phyloP scores from a whole-genome alignment of 2,329 filamentous ascomycete species.

The Alternaria consortialis region DNA sequence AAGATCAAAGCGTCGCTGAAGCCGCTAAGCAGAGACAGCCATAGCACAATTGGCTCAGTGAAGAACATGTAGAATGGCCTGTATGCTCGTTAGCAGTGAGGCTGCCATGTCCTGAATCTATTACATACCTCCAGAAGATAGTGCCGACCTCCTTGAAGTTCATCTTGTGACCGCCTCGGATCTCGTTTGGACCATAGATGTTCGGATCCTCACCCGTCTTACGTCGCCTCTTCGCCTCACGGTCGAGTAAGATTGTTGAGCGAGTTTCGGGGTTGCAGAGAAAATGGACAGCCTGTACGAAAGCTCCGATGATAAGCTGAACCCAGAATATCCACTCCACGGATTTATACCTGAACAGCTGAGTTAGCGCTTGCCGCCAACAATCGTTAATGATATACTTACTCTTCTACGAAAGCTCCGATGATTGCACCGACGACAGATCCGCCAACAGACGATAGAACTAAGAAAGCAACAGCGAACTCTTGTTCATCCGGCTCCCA shows the following conservation, averaged over 20 bases:
- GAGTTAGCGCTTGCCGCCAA: not conserved
- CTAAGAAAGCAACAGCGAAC: conserved; percentile 67
- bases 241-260: conserved; percentile 76
- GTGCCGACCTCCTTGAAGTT: conserved; percentile 55
- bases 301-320: conserved; percentile 78
- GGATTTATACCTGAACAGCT: not conserved
- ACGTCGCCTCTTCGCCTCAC: conserved; percentile 76
- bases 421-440: conserved; percentile 64
- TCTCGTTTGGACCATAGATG: conserved; percentile 77
- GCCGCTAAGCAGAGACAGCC: conserved; percentile 73
- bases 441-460: conserved; percentile 65
- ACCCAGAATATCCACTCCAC: conserved; percentile 74
- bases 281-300: conserved; percentile 72
- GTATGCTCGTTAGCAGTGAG: conserved; percentile 18
- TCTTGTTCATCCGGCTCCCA: conserved; percentile 66
- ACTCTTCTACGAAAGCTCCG: conserved; percentile 61
- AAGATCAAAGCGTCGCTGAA: conserved; percentile 81
- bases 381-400: conserved; percentile 41
- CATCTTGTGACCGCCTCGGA: conserved; percentile 46
- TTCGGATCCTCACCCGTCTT: conserved; percentile 66
- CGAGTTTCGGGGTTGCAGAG: conserved; percentile 79
- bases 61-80: conserved; percentile 78
- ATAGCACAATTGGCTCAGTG: conserved; percentile 76
- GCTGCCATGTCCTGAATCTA: not conserved
- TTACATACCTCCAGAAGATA: conserved; percentile 55